These are phyloP conservation scores for Helenozyma baotianmanensis DNA, from an alignment of 805 yeast species.

Conservation along the genomic window DNA sequence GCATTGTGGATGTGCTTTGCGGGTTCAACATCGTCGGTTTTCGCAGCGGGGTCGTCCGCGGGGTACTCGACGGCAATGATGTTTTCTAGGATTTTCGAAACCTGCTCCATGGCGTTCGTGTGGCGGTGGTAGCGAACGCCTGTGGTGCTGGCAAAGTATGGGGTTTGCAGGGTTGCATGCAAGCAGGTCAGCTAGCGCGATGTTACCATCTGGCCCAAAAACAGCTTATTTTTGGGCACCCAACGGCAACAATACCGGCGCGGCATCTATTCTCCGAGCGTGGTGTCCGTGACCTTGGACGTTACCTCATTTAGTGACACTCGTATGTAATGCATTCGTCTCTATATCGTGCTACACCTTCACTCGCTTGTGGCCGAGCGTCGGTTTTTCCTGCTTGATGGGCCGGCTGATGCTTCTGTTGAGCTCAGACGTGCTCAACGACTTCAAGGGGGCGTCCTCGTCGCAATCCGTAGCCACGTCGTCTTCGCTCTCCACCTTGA, in stretches of 20 bases:
- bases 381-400: conserved; percentile 1
- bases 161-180: no score
- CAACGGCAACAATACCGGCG: no score
- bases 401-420: background rate
- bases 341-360: conserved; percentile 1
- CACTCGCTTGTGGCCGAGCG: background rate
- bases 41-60: background rate
- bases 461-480: conserved; percentile 14
- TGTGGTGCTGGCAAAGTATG: no score
- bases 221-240: background rate
- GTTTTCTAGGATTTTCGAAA: conserved; percentile 33
- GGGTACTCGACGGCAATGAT: conserved; percentile 27
- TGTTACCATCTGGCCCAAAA: background rate
- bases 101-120: conserved; percentile 27
- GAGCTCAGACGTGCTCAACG: conserved; percentile 1
- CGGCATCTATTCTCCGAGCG: no score
- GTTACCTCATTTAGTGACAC: no score
- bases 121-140: no score
- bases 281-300: no score
- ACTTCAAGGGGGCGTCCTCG: conserved; percentile 6
- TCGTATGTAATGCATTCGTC: no score
- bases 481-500: conserved; percentile 13
- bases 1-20: background rate
- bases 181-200: background rate
- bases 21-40: background rate